Evolutionary conservation across 495 filamentous ascomycete species (phyloP).

Genomic region (Neurospora terricola): DNA sequence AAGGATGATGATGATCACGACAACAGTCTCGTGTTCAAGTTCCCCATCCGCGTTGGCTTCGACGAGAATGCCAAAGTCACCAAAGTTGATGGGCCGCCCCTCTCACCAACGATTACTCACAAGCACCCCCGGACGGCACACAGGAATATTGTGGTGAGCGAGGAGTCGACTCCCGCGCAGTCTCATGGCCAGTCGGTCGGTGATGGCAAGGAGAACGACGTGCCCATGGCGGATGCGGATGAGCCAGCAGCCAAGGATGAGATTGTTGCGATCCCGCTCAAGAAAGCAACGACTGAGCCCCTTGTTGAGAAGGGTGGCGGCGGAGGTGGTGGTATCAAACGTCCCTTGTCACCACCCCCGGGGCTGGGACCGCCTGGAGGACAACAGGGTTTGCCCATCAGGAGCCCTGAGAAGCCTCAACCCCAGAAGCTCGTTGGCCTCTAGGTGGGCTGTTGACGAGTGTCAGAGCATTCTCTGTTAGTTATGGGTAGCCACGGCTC

Average conservation of each 20-base stretch:
- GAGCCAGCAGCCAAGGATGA: conserved; percentile 18
- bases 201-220: conserved; percentile 1
- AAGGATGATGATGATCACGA: conserved; percentile 17
- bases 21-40: conserved; percentile 55
- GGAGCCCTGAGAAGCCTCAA: background rate
- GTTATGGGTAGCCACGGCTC: background rate
- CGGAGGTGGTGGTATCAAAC: background rate
- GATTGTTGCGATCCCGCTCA: conserved; percentile 13
- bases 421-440: background rate
- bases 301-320: background rate
- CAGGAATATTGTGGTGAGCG: conserved; percentile 20
- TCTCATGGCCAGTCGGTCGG: conserved; percentile 2
- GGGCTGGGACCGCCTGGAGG: background rate
- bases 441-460: background rate
- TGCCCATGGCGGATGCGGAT: conserved; percentile 9
- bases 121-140: conserved; percentile 16
- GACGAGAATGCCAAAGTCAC: conserved; percentile 21
- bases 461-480: background rate
- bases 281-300: background rate
- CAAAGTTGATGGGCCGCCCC: conserved; percentile 11
- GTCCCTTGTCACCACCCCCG: background rate
- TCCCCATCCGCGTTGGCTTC: conserved; percentile 32
- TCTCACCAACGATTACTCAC: conserved; percentile 1
- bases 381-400: background rate
- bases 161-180: conserved; percentile 10